Conservation (phyloP, 495 filamentous ascomycete genomes). For the Neohortaea acidophila region DNA sequence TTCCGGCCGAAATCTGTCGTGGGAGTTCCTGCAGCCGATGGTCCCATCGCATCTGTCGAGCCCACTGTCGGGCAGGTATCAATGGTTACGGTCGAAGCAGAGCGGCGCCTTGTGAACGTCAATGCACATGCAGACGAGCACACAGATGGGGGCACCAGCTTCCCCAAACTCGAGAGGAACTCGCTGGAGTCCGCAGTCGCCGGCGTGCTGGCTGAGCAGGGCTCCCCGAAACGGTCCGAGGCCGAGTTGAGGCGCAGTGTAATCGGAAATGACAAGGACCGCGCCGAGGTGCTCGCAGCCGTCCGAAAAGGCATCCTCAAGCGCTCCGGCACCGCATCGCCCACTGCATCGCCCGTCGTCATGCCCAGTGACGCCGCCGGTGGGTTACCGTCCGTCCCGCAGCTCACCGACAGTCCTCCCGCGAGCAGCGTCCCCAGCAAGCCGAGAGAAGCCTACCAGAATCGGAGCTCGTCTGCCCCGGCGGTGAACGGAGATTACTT, state of each 20-base stretch:
- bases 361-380: conserved; percentile 43
- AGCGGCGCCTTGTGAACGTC: conserved; percentile 65
- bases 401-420: conserved; percentile 58
- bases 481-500: conserved; percentile 80
- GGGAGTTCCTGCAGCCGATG: conserved; percentile 57
- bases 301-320: conserved; percentile 93
- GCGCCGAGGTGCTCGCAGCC: conserved; percentile 76
- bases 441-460: conserved; percentile 54
- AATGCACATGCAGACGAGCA: conserved; percentile 57
- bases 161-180: conserved; percentile 73
- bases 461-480: conserved; percentile 48
- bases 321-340: conserved; percentile 49
- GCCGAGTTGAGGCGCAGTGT: conserved; percentile 61
- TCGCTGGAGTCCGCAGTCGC: conserved; percentile 46
- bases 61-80: conserved; percentile 66
- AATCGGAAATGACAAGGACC: conserved; percentile 75
- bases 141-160: conserved; percentile 60
- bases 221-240: conserved; percentile 41
- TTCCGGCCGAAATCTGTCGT: conserved; percentile 89
- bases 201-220: conserved; percentile 21
- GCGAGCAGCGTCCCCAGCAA: conserved; percentile 71
- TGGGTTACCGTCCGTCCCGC: conserved; percentile 36
- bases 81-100: conserved; percentile 90
- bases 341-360: conserved; percentile 50
- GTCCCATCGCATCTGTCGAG: conserved; percentile 36